phyloP scores from a whole-genome alignment of 1,284 basidiomycete genomes.

The Trametes versicolor region DNA sequence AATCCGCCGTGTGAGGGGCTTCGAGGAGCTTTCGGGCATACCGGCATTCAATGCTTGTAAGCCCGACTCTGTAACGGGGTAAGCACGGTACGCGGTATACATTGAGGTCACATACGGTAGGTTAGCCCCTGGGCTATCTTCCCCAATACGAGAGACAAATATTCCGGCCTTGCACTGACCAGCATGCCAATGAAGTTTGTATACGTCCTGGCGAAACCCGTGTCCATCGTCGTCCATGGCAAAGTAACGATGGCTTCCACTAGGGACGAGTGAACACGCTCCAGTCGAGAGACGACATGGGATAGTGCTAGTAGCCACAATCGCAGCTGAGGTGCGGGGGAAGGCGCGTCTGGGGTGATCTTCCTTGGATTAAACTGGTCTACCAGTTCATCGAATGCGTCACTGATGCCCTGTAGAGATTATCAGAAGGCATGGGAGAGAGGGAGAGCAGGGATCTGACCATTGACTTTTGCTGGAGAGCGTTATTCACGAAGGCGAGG shows the following conservation, averaged over 20 bases:
- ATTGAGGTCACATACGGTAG: slow-evolving; percentile 72
- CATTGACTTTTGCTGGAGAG: slow-evolving; percentile 77
- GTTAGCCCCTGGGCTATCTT: slow-evolving; percentile 89
- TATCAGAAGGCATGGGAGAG: slow-evolving; percentile 12
- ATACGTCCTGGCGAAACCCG: slow-evolving; percentile 85
- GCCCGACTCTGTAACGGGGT: slow-evolving; percentile 66
- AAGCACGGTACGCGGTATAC: slow-evolving; percentile 15
- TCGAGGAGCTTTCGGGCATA: slow-evolving; percentile 69
- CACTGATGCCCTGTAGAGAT: slow-evolving; percentile 64
- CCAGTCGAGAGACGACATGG: slow-evolving; percentile 83
- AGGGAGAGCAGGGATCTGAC: slow-evolving; percentile 52
- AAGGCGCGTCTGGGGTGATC: slow-evolving; percentile 44
- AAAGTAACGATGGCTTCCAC: slow-evolving; percentile 90
- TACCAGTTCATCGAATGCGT: slow-evolving; percentile 76
- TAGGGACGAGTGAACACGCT: slow-evolving; percentile 83
- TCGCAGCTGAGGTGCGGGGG: slow-evolving; percentile 68
- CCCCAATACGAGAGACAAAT: slow-evolving; percentile 84
- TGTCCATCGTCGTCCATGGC: slow-evolving; percentile 93
- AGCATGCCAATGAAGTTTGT: slow-evolving; percentile 92
- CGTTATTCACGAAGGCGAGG: slow-evolving; percentile 84
- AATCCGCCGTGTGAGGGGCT: slow-evolving; percentile 80
- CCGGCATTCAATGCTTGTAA: slow-evolving; percentile 66
- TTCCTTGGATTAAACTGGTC: slow-evolving; percentile 73
- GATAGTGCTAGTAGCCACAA: slow-evolving; percentile 80
- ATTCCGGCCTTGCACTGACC: slow-evolving; percentile 93